phyloP scores from a whole-genome alignment of 208 protist genomes.

The Acanthamoeba polyphaga region DNA sequence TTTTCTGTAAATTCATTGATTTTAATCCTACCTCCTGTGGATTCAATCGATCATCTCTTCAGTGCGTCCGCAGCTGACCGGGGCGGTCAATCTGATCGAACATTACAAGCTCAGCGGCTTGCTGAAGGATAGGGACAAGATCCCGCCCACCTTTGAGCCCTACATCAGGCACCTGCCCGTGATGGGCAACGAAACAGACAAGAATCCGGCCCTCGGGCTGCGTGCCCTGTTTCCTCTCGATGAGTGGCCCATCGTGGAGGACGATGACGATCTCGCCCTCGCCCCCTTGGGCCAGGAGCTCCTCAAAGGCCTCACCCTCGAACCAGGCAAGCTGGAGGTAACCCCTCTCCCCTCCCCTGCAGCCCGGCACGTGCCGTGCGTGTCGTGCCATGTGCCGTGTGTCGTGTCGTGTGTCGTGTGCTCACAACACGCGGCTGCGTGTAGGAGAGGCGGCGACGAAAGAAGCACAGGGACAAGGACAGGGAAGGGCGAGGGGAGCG shows the following conservation, averaged over 20 bases:
- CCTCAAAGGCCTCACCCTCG: conserved; percentile 61
- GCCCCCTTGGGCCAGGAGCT: conserved; percentile 30
- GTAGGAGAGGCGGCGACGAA: conserved; percentile 12
- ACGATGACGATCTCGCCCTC: conserved; percentile 59
- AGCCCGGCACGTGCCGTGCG: too few species aligned
- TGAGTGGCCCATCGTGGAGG: conserved; percentile 73
- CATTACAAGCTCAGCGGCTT: conserved; percentile 6
- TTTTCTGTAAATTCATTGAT: neutral
- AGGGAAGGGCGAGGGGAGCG: conserved; percentile 11
- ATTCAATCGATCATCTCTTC: neutral
- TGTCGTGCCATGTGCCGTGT: too few species aligned
- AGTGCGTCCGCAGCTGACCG: conserved; percentile 68
- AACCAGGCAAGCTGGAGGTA: conserved; percentile 67
- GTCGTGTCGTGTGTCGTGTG: neutral
- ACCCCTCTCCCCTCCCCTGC: neutral
- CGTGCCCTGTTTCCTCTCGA: conserved; percentile 41
- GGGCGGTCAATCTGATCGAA: conserved; percentile 59
- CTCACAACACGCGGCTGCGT: neutral
- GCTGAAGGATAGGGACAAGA: conserved; percentile 50
- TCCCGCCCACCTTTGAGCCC: conserved; percentile 69
- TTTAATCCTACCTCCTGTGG: neutral
- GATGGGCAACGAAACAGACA: conserved; percentile 59
- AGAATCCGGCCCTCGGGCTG: conserved; percentile 21
- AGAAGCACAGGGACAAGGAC: conserved; percentile 33
- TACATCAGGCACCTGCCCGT: conserved; percentile 70